These are phyloP conservation scores for Globisporangium radiosum DNA, from an alignment of 352 stramenopile species.

Conservation along the genomic window DNA sequence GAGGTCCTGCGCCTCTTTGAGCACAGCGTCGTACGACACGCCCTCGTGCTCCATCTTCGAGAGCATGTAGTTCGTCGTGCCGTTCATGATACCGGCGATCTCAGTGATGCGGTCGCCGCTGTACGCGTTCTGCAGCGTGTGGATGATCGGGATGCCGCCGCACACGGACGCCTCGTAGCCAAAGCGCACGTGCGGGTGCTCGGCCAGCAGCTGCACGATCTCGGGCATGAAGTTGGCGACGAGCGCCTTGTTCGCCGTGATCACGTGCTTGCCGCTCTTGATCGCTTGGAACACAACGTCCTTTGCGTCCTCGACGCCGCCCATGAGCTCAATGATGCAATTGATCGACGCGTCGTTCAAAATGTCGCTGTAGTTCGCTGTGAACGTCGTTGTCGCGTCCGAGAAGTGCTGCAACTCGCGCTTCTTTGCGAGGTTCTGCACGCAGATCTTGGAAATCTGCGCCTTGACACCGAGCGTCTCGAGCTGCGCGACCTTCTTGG, in stretches of 20 bases:
- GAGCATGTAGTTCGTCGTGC: slow-evolving; percentile 98
- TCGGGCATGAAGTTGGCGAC: slow-evolving; percentile 92
- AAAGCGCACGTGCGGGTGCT: slow-evolving; percentile 83
- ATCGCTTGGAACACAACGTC: slow-evolving; percentile 91
- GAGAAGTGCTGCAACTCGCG: slow-evolving; percentile 59
- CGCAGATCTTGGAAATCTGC: slow-evolving; percentile 84
- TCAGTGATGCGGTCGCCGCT: slow-evolving; percentile 89
- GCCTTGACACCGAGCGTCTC: slow-evolving; percentile 58
- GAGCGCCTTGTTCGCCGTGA: slow-evolving; percentile 97
- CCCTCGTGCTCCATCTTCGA: slow-evolving; percentile 95
- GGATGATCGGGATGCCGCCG: slow-evolving; percentile 96
- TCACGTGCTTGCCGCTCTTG: slow-evolving; percentile 89
- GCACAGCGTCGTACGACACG: slow-evolving; percentile 88
- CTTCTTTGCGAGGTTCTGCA: slow-evolving; percentile 71
- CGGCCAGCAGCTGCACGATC: slow-evolving; percentile 77
- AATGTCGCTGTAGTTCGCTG: slow-evolving; percentile 75
- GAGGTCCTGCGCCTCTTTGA: slow-evolving; percentile 91
- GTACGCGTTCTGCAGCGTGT: slow-evolving; percentile 92
- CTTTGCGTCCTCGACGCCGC: slow-evolving; percentile 92
- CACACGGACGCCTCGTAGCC: slow-evolving; percentile 94
- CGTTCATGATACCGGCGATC: slow-evolving; percentile 96
- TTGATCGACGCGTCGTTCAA: slow-evolving; percentile 92
- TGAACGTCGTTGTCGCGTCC: slow-evolving; percentile 42
- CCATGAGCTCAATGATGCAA: slow-evolving; percentile 95
- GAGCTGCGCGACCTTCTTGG: slow-evolving; percentile 43